Conservation (phyloP, 2,329 filamentous ascomycete genomes). For the Lachnellula arida region DNA sequence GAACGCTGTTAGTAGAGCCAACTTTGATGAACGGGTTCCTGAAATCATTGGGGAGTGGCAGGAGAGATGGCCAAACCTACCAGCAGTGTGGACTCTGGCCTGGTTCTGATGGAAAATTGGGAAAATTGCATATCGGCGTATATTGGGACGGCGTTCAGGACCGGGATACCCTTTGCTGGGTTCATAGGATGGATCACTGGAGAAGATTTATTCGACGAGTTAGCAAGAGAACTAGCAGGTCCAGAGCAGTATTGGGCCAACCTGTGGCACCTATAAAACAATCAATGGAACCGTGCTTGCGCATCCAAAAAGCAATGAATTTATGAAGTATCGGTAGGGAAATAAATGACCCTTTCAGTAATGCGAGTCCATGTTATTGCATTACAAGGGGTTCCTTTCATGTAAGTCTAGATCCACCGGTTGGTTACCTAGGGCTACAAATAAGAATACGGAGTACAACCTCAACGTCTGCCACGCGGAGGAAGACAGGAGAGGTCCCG, state of each 20-base stretch:
- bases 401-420: neutral
- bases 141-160: slow-evolving; percentile 17
- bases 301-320: too few species aligned
- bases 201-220: neutral
- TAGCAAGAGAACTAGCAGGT: neutral
- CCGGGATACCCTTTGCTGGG: slow-evolving; percentile 20
- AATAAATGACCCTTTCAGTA: too few species aligned
- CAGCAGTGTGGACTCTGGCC: slow-evolving; percentile 87
- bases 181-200: slow-evolving; percentile 2
- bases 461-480: neutral
- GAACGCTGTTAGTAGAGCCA: slow-evolving; percentile 59
- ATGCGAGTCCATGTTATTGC: too few species aligned
- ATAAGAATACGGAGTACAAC: neutral
- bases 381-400: neutral
- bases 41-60: slow-evolving; percentile 92
- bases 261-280: neutral
- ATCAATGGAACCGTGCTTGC: too few species aligned
- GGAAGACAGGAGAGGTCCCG: neutral
- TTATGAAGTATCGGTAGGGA: neutral
- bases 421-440: slow-evolving; percentile 4
- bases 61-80: slow-evolving; percentile 86
- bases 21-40: slow-evolving; percentile 90
- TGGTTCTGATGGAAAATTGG: slow-evolving; percentile 82
- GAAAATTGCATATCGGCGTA: slow-evolving; percentile 21
- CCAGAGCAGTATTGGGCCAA: neutral